Evolutionary conservation across 1,284 basidiomycete species (phyloP).

Genomic region (Prillingera fragicola): DNA sequence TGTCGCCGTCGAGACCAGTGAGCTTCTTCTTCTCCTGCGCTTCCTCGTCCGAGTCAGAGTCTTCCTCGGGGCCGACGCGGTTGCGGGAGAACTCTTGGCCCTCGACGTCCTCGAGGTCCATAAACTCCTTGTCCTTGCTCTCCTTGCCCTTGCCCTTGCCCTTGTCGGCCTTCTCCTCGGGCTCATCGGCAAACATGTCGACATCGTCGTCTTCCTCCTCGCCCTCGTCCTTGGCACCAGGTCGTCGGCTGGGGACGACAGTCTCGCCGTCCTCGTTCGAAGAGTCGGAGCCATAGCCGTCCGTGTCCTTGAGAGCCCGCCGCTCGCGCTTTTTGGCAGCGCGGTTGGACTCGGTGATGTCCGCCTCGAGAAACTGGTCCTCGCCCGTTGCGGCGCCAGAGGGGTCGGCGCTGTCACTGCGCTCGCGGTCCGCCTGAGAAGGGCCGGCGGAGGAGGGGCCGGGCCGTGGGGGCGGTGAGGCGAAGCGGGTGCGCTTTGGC

Average conservation of each 20-base stretch:
- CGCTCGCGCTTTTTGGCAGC: slow-evolving; percentile 58
- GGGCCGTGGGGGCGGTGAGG: slow-evolving; percentile 49
- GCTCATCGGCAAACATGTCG: slow-evolving; percentile 68
- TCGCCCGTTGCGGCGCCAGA: too few species aligned
- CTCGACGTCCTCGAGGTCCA: slow-evolving; percentile 88
- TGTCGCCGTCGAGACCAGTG: slow-evolving; percentile 53
- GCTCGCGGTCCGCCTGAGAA: too few species aligned
- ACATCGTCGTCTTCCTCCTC: slow-evolving; percentile 56
- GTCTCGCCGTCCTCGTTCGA: slow-evolving; percentile 80
- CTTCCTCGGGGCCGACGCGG: slow-evolving; percentile 54
- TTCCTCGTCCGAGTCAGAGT: slow-evolving; percentile 21
- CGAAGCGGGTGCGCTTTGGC: slow-evolving; percentile 71
- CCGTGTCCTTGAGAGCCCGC: slow-evolving; percentile 64
- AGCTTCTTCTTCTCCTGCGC: slow-evolving; percentile 15
- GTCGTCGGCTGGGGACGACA: slow-evolving; percentile 64
- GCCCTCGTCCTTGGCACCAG: slow-evolving; percentile 49
- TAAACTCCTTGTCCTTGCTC: slow-evolving; percentile 61
- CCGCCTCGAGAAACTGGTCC: slow-evolving; percentile 38
- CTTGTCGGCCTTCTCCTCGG: slow-evolving; percentile 8
- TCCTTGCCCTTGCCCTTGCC: slow-evolving; percentile 21
- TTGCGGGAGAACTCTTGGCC: slow-evolving; percentile 76
- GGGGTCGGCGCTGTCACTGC: too few species aligned
- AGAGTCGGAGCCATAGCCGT: slow-evolving; percentile 91
- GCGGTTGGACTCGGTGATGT: slow-evolving; percentile 35
- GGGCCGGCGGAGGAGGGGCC: slow-evolving; percentile 8